phyloP scores from a whole-genome alignment of 306 rosid species.

The Macrotyloma uniflorum region DNA sequence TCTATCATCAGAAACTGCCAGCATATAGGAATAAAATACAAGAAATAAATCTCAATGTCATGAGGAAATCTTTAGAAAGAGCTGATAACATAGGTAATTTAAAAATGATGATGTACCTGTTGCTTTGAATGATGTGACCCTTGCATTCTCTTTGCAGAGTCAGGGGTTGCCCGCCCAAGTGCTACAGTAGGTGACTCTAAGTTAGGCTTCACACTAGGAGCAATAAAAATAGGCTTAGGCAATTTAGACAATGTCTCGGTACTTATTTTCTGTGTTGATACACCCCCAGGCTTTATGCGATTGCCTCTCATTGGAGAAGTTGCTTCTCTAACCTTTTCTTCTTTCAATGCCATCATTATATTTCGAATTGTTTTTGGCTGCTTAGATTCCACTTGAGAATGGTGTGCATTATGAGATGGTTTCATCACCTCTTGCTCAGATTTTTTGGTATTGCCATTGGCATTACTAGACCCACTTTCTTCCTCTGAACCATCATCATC shows the following conservation, averaged over 20 bases:
- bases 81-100: background rate
- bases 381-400: constrained; percentile 60
- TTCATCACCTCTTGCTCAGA: constrained; percentile 53
- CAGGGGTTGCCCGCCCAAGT: constrained; percentile 56
- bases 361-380: constrained; percentile 80
- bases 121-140: constrained; percentile 65
- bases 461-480: constrained; percentile 49
- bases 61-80: constrained; percentile 19
- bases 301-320: constrained; percentile 85
- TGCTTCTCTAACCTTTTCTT: constrained; percentile 79
- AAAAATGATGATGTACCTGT: constrained; percentile 58
- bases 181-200: constrained; percentile 58
- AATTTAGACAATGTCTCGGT: constrained; percentile 66
- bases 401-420: constrained; percentile 52
- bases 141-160: constrained; percentile 62
- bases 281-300: constrained; percentile 56
- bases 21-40: constrained; percentile 8
- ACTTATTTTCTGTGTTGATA: constrained; percentile 53
- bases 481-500: constrained; percentile 71
- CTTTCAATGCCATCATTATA: constrained; percentile 86
- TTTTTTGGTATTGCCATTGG: constrained; percentile 42
- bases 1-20: constrained; percentile 63
- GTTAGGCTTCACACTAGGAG: constrained; percentile 61
- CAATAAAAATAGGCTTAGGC: constrained; percentile 61
- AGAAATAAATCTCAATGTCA: constrained; percentile 6